Percentiles rank a stretch among this genome's conserved stretches.
phyloP scores from a whole-genome alignment of 176 grass and related monocot species.

The Cymbopogon citratus region DNA sequence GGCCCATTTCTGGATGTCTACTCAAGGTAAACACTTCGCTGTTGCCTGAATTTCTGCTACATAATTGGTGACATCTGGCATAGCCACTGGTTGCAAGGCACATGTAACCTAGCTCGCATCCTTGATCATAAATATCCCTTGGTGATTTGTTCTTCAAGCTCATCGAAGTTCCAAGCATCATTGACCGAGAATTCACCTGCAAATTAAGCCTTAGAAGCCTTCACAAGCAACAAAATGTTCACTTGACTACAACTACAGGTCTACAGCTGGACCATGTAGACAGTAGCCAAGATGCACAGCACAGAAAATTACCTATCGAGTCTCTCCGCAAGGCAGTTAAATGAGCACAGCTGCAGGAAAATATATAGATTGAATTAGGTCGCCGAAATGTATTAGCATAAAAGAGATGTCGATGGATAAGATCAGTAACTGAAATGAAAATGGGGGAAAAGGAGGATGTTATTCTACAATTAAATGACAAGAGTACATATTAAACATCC shows the following conservation, averaged over 20 bases:
- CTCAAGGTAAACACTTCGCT: no score
- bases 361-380: constrained; percentile 11
- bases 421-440: neutral
- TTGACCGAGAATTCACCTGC: constrained; percentile 76
- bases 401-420: neutral
- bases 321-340: constrained; percentile 75
- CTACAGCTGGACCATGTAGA: neutral
- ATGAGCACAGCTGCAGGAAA: constrained; percentile 79
- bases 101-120: neutral
- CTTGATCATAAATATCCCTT: constrained; percentile 67
- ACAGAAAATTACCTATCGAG: constrained; percentile 54
- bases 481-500: neutral
- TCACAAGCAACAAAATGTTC: neutral
- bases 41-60: no score
- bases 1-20: no score
- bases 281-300: neutral
- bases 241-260: neutral
- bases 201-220: neutral
- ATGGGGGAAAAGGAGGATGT: neutral
- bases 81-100: neutral
- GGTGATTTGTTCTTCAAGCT: constrained; percentile 67
- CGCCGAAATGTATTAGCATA: neutral
- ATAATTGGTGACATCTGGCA: neutral
- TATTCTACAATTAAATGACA: neutral
- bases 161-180: constrained; percentile 75